Conservation (phyloP, 306 rosid species). For the Vicia faba region DNA sequence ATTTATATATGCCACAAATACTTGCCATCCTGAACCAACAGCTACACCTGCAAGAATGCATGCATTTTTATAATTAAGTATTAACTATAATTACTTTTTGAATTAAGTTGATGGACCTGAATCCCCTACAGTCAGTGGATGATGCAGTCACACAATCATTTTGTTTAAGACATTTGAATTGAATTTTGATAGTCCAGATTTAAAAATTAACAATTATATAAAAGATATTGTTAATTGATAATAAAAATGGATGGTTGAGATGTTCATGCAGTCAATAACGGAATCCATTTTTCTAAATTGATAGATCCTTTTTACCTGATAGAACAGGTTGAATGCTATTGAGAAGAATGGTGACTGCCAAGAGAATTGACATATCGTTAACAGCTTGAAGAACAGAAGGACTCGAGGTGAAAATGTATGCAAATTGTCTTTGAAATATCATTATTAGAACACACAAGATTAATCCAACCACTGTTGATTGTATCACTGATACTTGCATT, state of each 20-base stretch:
- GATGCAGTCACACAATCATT: too few relatives aligned
- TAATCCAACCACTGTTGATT: conserved; percentile 54
- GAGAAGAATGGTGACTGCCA: conserved; percentile 60
- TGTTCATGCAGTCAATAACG: too few relatives aligned
- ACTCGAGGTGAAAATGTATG: conserved; percentile 59
- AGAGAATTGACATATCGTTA: conserved; percentile 47
- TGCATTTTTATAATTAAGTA: too few relatives aligned
- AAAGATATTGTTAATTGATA: too few relatives aligned
- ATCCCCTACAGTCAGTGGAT: too few relatives aligned
- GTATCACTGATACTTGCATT: conserved; percentile 47
- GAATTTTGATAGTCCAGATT: too few relatives aligned
- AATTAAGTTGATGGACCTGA: too few relatives aligned
- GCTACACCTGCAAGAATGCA: conserved; percentile 51
- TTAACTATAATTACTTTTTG: too few relatives aligned
- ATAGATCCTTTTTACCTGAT: conserved; percentile 46
- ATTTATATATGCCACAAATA: conserved; percentile 56
- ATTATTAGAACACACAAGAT: conserved; percentile 47
- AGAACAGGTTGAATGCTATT: conserved; percentile 71
- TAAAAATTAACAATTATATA: too few relatives aligned
- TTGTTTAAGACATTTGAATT: too few relatives aligned
- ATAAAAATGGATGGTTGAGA: too few relatives aligned
- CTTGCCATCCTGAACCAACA: conserved; percentile 79
- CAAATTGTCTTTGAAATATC: conserved; percentile 45
- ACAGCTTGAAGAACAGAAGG: conserved; percentile 53
- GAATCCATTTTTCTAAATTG: too few relatives aligned